Conservation (phyloP, 805 yeast genomes). For the Saccharomycopsis sp. region DNA sequence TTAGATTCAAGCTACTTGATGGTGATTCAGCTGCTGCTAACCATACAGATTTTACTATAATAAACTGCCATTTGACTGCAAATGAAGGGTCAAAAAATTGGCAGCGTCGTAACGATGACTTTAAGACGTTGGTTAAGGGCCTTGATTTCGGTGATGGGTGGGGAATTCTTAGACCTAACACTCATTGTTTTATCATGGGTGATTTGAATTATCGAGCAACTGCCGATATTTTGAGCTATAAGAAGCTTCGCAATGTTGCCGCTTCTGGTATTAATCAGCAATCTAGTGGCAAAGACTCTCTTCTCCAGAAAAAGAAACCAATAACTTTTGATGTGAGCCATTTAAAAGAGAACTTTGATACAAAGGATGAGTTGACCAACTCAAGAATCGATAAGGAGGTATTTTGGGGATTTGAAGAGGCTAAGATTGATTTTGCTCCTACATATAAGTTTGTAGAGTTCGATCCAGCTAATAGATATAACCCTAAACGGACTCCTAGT, state of each 20-base stretch:
- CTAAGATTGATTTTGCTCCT: slow-evolving; percentile 61
- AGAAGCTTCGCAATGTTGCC: slow-evolving; percentile 16
- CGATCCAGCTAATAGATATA: slow-evolving; percentile 39
- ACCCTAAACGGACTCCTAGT: slow-evolving; percentile 61
- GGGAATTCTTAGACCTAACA: slow-evolving; percentile 42
- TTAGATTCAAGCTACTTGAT: slow-evolving; percentile 36
- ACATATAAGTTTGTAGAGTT: slow-evolving; percentile 64
- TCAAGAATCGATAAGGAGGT: slow-evolving; percentile 33
- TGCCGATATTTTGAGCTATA: slow-evolving; percentile 24
- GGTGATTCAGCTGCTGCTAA: slow-evolving; percentile 19
- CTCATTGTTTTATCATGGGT: slow-evolving; percentile 71
- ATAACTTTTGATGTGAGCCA: slow-evolving; percentile 21
- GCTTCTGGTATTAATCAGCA: slow-evolving; percentile 14
- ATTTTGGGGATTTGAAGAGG: slow-evolving; percentile 62
- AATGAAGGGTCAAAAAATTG: slow-evolving; percentile 55
- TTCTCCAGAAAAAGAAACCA: neutral
- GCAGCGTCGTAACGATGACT: slow-evolving; percentile 46
- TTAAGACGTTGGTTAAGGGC: slow-evolving; percentile 42
- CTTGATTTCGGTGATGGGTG: slow-evolving; percentile 54
- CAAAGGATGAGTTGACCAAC: slow-evolving; percentile 32
- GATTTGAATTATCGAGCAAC: slow-evolving; percentile 75
- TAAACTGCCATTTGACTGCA: slow-evolving; percentile 70
- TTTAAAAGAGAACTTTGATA: slow-evolving; percentile 25
- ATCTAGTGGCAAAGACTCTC: neutral
- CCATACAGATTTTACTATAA: slow-evolving; percentile 47